A percentile compares a stretch with the other conserved stretches of the same genome.
phyloP scores from a whole-genome alignment of 2,329 filamentous ascomycete species.

The Verticillium alfalfae region DNA sequence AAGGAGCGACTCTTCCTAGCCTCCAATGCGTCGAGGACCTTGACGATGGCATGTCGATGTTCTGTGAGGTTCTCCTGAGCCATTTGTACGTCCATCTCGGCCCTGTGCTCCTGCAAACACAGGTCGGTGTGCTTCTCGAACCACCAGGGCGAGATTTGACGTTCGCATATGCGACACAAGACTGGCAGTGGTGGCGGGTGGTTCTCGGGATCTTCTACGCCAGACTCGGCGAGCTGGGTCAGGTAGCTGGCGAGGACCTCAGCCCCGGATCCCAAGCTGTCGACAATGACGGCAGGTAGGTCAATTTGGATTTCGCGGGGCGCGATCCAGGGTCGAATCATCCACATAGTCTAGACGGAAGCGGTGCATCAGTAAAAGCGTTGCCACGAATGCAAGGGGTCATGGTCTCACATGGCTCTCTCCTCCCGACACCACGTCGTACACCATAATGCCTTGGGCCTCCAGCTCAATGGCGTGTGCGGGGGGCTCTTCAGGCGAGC shows the following conservation, averaged over 20 bases:
- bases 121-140: constrained; percentile 98
- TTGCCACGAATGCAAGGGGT: not conserved
- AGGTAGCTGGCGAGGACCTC: constrained; percentile 93
- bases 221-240: constrained; percentile 79
- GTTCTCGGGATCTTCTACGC: constrained; percentile 66
- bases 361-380: not conserved
- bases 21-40: constrained; percentile 87
- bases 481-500: constrained; percentile 22
- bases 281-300: constrained; percentile 80
- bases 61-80: constrained; percentile 88
- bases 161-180: constrained; percentile 93
- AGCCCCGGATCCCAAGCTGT: constrained; percentile 88
- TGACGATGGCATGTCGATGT: constrained; percentile 91
- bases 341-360: constrained; percentile 85
- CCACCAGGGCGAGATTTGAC: constrained; percentile 98
- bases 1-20: constrained; percentile 63
- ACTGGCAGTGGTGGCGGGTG: constrained; percentile 79
- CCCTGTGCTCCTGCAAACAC: constrained; percentile 90
- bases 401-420: constrained; percentile 77
- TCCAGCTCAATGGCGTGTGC: constrained; percentile 70
- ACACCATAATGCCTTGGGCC: constrained; percentile 97
- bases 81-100: constrained; percentile 97
- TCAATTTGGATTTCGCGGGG: constrained; percentile 95
- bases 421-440: constrained; percentile 78
- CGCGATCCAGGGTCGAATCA: constrained; percentile 86